Percentiles rank a stretch among this genome's conserved stretches.
These are phyloP conservation scores for Hortaea sp. DNA, from an alignment of 2,329 filamentous ascomycete species.

Conservation along the genomic window DNA sequence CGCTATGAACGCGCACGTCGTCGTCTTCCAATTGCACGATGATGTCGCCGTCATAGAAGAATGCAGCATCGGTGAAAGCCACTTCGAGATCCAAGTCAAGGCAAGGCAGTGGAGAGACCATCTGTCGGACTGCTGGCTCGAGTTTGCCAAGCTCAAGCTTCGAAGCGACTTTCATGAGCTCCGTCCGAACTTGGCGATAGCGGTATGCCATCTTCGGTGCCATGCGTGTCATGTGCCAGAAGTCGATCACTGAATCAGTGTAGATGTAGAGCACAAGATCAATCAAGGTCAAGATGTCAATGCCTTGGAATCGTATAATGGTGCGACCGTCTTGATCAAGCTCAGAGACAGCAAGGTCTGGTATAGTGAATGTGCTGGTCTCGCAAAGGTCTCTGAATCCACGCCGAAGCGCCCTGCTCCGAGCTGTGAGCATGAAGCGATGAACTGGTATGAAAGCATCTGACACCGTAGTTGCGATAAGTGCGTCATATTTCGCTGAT, in stretches of 20 bases:
- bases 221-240: constrained; percentile 71
- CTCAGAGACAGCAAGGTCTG: constrained; percentile 52
- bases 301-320: constrained; percentile 54
- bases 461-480: constrained; percentile 48
- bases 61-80: constrained; percentile 58
- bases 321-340: constrained; percentile 41
- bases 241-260: constrained; percentile 67
- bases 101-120: constrained; percentile 53
- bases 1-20: constrained; percentile 61
- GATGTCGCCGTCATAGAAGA: constrained; percentile 72
- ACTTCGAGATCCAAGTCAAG: constrained; percentile 60
- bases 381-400: constrained; percentile 50
- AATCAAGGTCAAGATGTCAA: constrained; percentile 70
- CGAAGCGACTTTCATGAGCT: constrained; percentile 78
- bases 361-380: constrained; percentile 44
- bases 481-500: constrained; percentile 34
- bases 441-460: constrained; percentile 70
- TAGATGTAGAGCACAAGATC: constrained; percentile 76
- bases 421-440: constrained; percentile 64
- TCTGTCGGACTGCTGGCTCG: constrained; percentile 67
- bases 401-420: constrained; percentile 59
- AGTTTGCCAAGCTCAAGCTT: constrained; percentile 60
- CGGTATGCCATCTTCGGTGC: constrained; percentile 56
- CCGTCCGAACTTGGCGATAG: constrained; percentile 69
- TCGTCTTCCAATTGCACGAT: constrained; percentile 68